phyloP scores from a whole-genome alignment of 305 asterid species.

The Fraxinus velutina region DNA sequence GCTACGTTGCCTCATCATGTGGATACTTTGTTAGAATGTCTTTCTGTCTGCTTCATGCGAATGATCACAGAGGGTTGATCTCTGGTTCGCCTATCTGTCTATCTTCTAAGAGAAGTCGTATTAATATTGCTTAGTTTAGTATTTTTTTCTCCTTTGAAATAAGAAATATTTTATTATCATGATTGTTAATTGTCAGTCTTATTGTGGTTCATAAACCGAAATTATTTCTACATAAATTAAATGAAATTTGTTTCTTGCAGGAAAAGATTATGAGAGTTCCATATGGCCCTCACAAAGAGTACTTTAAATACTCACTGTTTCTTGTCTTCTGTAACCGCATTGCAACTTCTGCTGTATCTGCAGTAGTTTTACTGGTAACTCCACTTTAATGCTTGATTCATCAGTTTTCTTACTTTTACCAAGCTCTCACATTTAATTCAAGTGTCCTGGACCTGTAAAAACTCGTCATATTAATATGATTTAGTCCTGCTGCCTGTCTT shows the following conservation, averaged over 20 bases:
- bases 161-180: background rate
- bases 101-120: background rate
- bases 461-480: background rate
- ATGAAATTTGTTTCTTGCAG: constrained; percentile 47
- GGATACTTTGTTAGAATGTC: background rate
- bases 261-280: constrained; percentile 98
- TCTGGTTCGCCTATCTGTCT: background rate
- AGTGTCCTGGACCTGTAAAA: background rate
- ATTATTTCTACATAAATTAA: constrained; percentile 18
- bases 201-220: background rate
- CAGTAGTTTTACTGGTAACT: constrained; percentile 73
- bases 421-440: constrained; percentile 6
- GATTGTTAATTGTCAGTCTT: background rate
- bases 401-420: constrained; percentile 17
- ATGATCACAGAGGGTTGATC: background rate
- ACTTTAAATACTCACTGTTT: constrained; percentile 75
- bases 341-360: constrained; percentile 91
- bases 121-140: background rate
- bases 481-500: background rate
- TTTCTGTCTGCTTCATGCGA: background rate
- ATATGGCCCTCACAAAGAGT: constrained; percentile 80
- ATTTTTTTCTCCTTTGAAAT: background rate
- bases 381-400: constrained; percentile 17
- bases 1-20: background rate
- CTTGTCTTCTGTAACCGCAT: constrained; percentile 98